Evolutionary conservation across 192 early-diverging fungal species (phyloP).

Genomic region (Entomortierella beljakovae): DNA sequence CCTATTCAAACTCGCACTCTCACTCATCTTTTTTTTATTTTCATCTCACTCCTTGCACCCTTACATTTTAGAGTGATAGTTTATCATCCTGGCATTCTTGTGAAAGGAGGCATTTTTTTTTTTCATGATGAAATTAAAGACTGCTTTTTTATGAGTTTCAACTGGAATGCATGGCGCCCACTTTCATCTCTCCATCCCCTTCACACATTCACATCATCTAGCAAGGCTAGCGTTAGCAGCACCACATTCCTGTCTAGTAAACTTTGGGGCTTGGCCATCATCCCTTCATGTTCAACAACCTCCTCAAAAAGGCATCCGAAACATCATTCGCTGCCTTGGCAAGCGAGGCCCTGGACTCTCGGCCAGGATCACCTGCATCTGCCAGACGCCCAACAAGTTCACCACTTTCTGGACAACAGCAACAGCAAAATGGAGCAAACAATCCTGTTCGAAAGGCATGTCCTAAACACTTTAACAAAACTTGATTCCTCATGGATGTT

Average conservation of each 20-base stretch:
- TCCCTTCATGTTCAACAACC: slow-evolving; percentile 48
- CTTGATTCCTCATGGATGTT: background rate
- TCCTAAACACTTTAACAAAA: background rate
- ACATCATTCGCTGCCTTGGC: slow-evolving; percentile 50
- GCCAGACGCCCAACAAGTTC: slow-evolving; percentile 35
- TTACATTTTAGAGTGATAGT: too few relatives aligned
- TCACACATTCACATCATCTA: background rate
- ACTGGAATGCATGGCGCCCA: background rate
- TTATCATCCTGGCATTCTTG: too few relatives aligned
- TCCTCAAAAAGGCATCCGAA: slow-evolving; percentile 55
- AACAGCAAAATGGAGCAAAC: slow-evolving; percentile 15
- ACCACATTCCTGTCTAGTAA: background rate
- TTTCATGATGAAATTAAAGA: background rate
- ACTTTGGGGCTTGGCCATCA: background rate
- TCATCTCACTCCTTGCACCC: background rate
- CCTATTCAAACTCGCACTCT: too few relatives aligned
- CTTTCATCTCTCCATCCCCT: background rate
- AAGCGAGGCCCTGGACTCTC: slow-evolving; percentile 48
- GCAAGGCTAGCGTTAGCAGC: background rate
- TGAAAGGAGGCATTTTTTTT: background rate
- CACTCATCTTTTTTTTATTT: background rate
- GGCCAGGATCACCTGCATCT: slow-evolving; percentile 46
- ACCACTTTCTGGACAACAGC: slow-evolving; percentile 26
- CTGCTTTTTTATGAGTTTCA: background rate
- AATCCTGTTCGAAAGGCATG: slow-evolving; percentile 44